These are phyloP conservation scores for Mycena vitilis DNA, from an alignment of 768 basidiomycete genomes.

Conservation along the genomic window DNA sequence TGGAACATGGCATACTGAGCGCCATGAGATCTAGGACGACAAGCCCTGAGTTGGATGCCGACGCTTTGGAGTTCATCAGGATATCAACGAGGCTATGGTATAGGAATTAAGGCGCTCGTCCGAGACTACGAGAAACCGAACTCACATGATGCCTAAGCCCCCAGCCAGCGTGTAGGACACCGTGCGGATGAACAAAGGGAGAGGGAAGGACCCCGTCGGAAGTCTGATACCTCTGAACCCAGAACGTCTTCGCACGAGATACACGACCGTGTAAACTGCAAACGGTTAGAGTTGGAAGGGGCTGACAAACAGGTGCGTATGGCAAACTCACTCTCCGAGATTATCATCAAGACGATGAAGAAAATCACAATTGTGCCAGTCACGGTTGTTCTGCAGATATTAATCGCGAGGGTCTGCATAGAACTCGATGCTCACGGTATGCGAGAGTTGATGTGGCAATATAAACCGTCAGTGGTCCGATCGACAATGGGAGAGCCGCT, in stretches of 20 bases:
- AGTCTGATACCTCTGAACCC: constrained; percentile 4
- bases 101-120: background rate
- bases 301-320: too few relatives aligned
- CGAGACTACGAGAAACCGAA: background rate
- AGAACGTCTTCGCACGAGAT: constrained; percentile 15
- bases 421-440: background rate
- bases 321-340: background rate
- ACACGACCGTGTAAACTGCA: constrained; percentile 24
- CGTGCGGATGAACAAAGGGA: constrained; percentile 25
- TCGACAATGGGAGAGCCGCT: background rate
- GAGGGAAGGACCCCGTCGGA: constrained; percentile 13
- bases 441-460: constrained; percentile 1
- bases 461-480: background rate
- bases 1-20: background rate
- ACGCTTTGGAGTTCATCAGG: background rate
- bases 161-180: constrained; percentile 20
- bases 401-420: background rate
- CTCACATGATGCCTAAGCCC: constrained; percentile 25
- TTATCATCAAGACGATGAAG: constrained; percentile 12
- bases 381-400: background rate
- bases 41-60: background rate
- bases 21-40: constrained; percentile 2
- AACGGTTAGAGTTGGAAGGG: too few relatives aligned
- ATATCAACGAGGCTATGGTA: background rate
- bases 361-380: constrained; percentile 1